Conservation (phyloP, 108 stramenopile species). For the Skeletonema grethae region DNA sequence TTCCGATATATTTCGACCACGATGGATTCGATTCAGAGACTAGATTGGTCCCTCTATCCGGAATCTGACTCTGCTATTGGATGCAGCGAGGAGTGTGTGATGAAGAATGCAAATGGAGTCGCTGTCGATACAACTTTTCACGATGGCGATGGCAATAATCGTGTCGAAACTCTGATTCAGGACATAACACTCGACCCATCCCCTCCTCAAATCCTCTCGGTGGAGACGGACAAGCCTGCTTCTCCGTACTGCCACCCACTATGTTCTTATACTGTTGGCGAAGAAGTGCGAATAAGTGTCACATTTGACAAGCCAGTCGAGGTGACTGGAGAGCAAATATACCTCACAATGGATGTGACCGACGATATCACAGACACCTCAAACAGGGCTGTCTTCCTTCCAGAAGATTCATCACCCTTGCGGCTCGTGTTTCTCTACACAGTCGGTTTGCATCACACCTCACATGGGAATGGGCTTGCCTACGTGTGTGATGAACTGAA, state of each 20-base stretch:
- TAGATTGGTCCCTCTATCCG: constrained; percentile 36
- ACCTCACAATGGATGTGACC: constrained; percentile 24
- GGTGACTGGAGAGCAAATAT: constrained; percentile 21
- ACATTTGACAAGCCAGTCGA: constrained; percentile 25
- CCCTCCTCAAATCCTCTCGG: constrained; percentile 27
- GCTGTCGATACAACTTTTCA: constrained; percentile 23
- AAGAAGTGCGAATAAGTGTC: constrained; percentile 37
- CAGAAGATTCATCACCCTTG: constrained; percentile 11
- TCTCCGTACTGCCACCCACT: constrained; percentile 43
- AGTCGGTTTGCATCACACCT: constrained; percentile 23
- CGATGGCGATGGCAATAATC: neutral
- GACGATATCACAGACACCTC: constrained; percentile 1
- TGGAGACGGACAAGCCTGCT: constrained; percentile 27
- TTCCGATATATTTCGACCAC: constrained; percentile 24
- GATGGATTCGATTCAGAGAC: constrained; percentile 1
- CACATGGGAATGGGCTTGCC: constrained; percentile 24
- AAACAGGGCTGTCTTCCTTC: constrained; percentile 12
- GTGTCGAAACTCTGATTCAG: constrained; percentile 11
- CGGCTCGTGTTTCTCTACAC: constrained; percentile 35
- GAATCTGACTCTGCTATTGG: constrained; percentile 22
- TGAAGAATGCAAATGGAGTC: constrained; percentile 24
- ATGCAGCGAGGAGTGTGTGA: constrained; percentile 19
- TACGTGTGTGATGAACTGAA: constrained; percentile 15
- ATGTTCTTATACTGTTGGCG: constrained; percentile 51
- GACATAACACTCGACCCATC: constrained; percentile 29